Conservation (phyloP, 1,284 basidiomycete species). For the Megacollybia platyphylla region DNA sequence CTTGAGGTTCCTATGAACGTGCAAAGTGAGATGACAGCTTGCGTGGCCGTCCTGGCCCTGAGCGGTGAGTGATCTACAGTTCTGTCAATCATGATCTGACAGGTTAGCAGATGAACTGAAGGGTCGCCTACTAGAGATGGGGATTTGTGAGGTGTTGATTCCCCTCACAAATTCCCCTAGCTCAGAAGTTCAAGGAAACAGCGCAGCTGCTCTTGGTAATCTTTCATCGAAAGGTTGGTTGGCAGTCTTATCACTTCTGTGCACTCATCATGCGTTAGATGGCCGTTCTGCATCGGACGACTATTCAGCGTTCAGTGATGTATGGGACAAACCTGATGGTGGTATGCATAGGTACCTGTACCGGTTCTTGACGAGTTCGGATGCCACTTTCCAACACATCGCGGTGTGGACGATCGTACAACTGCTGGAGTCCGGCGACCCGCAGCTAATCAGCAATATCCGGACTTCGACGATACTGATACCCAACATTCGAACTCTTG, state of each 20-base stretch:
- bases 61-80: slow-evolving; percentile 49
- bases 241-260: background rate
- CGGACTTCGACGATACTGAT: slow-evolving; percentile 71
- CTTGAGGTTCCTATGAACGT: slow-evolving; percentile 93
- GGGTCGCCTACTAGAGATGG: slow-evolving; percentile 93
- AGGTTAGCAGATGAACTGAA: slow-evolving; percentile 76
- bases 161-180: slow-evolving; percentile 93
- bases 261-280: slow-evolving; percentile 26
- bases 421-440: slow-evolving; percentile 87
- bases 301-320: slow-evolving; percentile 94
- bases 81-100: background rate
- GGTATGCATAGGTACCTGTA: slow-evolving; percentile 94
- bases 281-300: slow-evolving; percentile 79
- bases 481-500: slow-evolving; percentile 75
- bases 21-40: slow-evolving; percentile 99
- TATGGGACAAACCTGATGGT: slow-evolving; percentile 96
- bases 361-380: slow-evolving; percentile 86
- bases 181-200: slow-evolving; percentile 98
- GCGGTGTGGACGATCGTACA: slow-evolving; percentile 99
- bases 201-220: slow-evolving; percentile 95
- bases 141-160: slow-evolving; percentile 95
- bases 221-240: slow-evolving; percentile 83
- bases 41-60: slow-evolving; percentile 87
- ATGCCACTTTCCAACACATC: slow-evolving; percentile 99
- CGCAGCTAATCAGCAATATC: slow-evolving; percentile 83